Percentiles rank a stretch among this genome's conserved stretches.
Evolutionary conservation across 345 rosid species (phyloP).

Genomic region (Eucalyptus virginea): DNA sequence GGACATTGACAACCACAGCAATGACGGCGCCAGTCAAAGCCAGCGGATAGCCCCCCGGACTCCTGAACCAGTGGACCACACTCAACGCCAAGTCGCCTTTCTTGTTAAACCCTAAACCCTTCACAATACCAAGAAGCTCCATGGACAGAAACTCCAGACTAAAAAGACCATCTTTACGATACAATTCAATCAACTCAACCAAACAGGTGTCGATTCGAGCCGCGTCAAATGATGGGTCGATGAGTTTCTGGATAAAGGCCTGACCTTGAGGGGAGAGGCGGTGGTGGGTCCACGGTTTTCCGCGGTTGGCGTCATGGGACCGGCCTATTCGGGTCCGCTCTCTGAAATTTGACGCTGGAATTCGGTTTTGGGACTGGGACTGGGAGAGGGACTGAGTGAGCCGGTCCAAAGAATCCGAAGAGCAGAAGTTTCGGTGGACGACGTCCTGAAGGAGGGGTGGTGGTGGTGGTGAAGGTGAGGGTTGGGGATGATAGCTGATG

Average conservation of each 20-base stretch:
- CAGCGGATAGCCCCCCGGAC: slow-evolving; percentile 16
- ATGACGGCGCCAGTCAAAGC: slow-evolving; percentile 45
- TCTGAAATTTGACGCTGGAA: slow-evolving; percentile 2
- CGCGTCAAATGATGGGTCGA: slow-evolving; percentile 44
- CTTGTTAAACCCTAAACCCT: slow-evolving; percentile 69
- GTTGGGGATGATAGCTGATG: slow-evolving; percentile 1
- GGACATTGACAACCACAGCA: slow-evolving; percentile 51
- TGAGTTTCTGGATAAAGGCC: slow-evolving; percentile 36
- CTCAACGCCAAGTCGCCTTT: slow-evolving; percentile 48
- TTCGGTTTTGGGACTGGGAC: not conserved
- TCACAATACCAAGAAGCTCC: slow-evolving; percentile 58
- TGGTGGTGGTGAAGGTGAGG: not conserved
- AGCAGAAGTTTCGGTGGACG: slow-evolving; percentile 4
- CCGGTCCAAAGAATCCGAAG: not conserved
- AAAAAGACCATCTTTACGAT: slow-evolving; percentile 9
- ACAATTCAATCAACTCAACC: slow-evolving; percentile 19
- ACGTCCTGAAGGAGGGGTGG: slow-evolving; percentile 22
- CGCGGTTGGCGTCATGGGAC: slow-evolving; percentile 55
- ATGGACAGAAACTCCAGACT: slow-evolving; percentile 5
- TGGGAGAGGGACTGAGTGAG: not conserved
- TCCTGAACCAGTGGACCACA: slow-evolving; percentile 74
- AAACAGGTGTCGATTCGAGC: slow-evolving; percentile 22
- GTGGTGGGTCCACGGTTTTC: slow-evolving; percentile 65
- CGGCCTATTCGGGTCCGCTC: slow-evolving; percentile 53
- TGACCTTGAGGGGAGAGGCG: slow-evolving; percentile 62